Evolutionary conservation across 2,329 filamentous ascomycete genomes (phyloP).

Genomic region (Alternaria dauci): DNA sequence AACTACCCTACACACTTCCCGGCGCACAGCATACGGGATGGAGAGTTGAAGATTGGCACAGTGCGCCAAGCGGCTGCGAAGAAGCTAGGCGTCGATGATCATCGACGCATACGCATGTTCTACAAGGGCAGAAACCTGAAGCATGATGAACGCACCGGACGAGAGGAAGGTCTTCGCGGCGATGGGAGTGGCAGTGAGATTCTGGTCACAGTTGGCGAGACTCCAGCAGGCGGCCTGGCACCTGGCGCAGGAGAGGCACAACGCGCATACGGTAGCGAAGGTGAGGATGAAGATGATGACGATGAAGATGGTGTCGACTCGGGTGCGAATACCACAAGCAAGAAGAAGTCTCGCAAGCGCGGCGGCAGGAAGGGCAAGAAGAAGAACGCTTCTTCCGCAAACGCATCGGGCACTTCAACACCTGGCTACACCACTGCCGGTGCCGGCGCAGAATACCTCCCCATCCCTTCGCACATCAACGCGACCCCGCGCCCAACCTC

Average conservation of each 20-base stretch:
- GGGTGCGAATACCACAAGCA: conserved; percentile 39
- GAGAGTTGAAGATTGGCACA: conserved; percentile 72
- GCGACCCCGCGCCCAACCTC: conserved; percentile 45
- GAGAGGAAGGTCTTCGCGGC: conserved; percentile 65
- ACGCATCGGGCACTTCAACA: conserved; percentile 55
- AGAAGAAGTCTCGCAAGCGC: conserved; percentile 46
- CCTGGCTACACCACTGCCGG: conserved; percentile 47
- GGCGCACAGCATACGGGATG: conserved; percentile 77
- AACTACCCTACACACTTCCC: conserved; percentile 77
- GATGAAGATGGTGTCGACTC: conserved; percentile 41
- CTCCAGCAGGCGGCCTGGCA: conserved; percentile 52
- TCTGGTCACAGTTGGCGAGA: conserved; percentile 65
- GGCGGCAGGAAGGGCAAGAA: conserved; percentile 57
- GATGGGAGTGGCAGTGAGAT: conserved; percentile 69
- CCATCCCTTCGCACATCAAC: conserved; percentile 47
- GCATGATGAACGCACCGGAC: conserved; percentile 65
- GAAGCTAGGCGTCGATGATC: conserved; percentile 69
- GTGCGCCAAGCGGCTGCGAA: conserved; percentile 72
- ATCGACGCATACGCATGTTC: conserved; percentile 69
- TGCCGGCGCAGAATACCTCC: conserved; percentile 49
- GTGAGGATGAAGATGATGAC: conserved; percentile 53
- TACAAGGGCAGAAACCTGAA: conserved; percentile 78
- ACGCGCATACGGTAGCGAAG: conserved; percentile 38
- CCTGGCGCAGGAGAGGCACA: conserved; percentile 47
- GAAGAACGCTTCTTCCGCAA: conserved; percentile 51